A percentile compares a stretch with the other conserved stretches of the same genome.
These are phyloP conservation scores for Salvia hispanica DNA, from an alignment of 257 asterid species.

Conservation along the genomic window DNA sequence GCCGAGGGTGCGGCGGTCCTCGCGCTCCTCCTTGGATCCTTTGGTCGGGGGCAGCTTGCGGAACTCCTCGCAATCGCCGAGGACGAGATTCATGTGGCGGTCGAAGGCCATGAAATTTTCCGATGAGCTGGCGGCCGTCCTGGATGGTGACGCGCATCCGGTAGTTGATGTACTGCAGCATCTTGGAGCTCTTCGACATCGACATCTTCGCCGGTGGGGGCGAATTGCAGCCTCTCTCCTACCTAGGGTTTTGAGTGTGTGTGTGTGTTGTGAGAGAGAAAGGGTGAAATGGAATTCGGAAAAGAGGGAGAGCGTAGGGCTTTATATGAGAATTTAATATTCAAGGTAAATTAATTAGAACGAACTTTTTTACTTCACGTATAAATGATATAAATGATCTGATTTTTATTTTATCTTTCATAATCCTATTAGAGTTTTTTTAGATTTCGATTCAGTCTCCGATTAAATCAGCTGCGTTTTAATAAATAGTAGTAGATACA, in stretches of 20 bases:
- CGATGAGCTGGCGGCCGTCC: constrained; percentile 89
- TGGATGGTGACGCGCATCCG: constrained; percentile 94
- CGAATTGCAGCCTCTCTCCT: constrained; percentile 3
- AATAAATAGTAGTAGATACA: too few relatives aligned
- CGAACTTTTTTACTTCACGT: too few relatives aligned
- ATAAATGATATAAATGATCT: too few relatives aligned
- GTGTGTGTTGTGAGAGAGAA: constrained; percentile 14
- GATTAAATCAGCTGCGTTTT: too few relatives aligned
- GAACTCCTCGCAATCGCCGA: constrained; percentile 94
- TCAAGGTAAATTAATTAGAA: too few relatives aligned
- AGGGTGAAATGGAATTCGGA: background rate
- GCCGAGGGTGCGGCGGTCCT: constrained; percentile 91
- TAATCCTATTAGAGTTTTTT: too few relatives aligned
- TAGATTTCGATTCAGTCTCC: too few relatives aligned
- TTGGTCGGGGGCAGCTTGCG: constrained; percentile 81
- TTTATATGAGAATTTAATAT: background rate
- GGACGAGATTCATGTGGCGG: constrained; percentile 91
- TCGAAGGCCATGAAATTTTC: constrained; percentile 97
- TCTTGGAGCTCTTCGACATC: constrained; percentile 95
- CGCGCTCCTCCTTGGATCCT: constrained; percentile 83
- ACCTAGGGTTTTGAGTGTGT: constrained; percentile 37
- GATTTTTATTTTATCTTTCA: too few relatives aligned
- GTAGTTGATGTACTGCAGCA: constrained; percentile 91
- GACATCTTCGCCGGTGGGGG: constrained; percentile 57
- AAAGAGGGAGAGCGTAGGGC: constrained; percentile 6